Evolutionary conservation across 169 alveolate species (phyloP).

Genomic region (Cryptosporidium baileyi): DNA sequence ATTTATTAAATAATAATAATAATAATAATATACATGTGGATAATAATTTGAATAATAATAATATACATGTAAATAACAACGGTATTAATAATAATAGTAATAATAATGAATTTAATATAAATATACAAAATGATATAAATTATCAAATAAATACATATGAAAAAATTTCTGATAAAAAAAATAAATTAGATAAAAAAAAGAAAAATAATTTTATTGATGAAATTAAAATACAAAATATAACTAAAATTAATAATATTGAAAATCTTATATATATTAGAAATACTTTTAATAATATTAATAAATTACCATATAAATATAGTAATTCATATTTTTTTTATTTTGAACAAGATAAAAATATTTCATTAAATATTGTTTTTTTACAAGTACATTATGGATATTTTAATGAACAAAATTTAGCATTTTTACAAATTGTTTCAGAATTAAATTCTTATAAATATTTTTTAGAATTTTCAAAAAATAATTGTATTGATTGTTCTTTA

Average conservation of each 20-base stretch:
- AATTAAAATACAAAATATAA: neutral
- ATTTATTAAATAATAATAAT: neutral
- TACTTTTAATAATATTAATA: slow-evolving; percentile 8
- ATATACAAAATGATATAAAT: neutral
- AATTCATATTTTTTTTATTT: slow-evolving; percentile 28
- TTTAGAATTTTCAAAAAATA: slow-evolving; percentile 9
- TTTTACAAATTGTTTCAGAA: slow-evolving; percentile 29
- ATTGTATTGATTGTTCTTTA: slow-evolving; percentile 20
- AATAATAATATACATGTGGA: neutral
- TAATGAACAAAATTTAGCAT: slow-evolving; percentile 16
- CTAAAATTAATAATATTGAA: neutral
- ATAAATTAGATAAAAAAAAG: neutral
- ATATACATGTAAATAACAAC: neutral
- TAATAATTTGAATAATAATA: neutral
- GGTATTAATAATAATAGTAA: neutral
- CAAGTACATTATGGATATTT: slow-evolving; percentile 30
- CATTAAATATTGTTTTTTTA: slow-evolving; percentile 8
- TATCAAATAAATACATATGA: neutral
- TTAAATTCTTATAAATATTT: slow-evolving; percentile 18
- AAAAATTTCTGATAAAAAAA: neutral
- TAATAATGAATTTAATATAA: neutral
- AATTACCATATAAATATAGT: slow-evolving; percentile 27
- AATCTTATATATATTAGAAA: slow-evolving; percentile 12
- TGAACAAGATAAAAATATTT: neutral
- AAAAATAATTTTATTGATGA: too few relatives aligned